These are phyloP conservation scores for Luzula sylvatica DNA, from an alignment of 176 grass and related monocot species.

Conservation along the genomic window DNA sequence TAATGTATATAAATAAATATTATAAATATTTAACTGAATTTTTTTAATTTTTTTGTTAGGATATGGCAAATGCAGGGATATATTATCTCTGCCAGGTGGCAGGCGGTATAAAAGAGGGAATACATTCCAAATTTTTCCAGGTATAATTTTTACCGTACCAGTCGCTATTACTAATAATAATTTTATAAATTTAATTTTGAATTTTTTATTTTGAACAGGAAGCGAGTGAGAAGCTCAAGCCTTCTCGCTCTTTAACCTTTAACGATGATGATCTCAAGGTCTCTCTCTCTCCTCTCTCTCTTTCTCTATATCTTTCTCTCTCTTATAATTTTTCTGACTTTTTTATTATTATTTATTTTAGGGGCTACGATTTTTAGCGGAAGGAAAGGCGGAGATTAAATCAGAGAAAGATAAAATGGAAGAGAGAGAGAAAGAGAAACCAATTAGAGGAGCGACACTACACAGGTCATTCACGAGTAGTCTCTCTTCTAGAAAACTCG, in stretches of 20 bases:
- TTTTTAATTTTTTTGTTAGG: conserved; percentile 35
- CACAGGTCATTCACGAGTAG: conserved; percentile 49
- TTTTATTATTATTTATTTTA: conserved; percentile 11
- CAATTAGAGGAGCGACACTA: conserved; percentile 31
- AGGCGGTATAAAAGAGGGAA: conserved; percentile 76
- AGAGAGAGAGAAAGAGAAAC: conserved; percentile 34
- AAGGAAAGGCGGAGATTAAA: conserved; percentile 24
- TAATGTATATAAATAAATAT: no score
- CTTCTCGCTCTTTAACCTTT: conserved; percentile 33
- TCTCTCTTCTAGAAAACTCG: conserved; percentile 45
- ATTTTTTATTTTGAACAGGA: conserved; percentile 38
- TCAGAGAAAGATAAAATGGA: conserved; percentile 16
- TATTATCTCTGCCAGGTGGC: conserved; percentile 90
- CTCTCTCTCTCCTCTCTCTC: not conserved
- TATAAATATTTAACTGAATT: conserved; percentile 5
- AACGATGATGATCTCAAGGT: conserved; percentile 40
- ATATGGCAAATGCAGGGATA: conserved; percentile 81
- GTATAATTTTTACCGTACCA: no score
- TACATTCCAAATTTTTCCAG: conserved; percentile 72
- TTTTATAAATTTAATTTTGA: conserved; percentile 2
- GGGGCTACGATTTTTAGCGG: conserved; percentile 48
- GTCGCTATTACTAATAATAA: no score
- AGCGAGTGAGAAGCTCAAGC: conserved; percentile 58
- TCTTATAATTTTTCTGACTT: not conserved
- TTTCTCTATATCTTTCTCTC: not conserved